Conservation (phyloP, 2,329 filamentous ascomycete species). For the Monilinia polystroma region DNA sequence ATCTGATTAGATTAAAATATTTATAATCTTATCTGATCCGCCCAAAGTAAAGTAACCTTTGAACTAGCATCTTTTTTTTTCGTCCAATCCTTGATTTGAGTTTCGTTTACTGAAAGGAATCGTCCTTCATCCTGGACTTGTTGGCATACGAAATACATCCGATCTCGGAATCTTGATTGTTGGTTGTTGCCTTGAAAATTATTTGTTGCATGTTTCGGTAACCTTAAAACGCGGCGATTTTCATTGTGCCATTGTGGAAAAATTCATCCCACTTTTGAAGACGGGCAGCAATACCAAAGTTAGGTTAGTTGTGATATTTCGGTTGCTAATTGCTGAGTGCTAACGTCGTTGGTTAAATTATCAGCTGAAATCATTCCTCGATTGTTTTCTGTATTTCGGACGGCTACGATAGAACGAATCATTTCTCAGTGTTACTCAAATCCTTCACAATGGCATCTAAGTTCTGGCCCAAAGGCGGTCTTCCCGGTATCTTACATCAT, state of each 20-base stretch:
- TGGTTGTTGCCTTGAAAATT: not conserved
- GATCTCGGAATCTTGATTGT: not conserved
- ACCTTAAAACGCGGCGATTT: not conserved
- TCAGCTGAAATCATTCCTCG: not conserved
- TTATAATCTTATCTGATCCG: conserved; percentile 20
- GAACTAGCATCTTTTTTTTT: no score
- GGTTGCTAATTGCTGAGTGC: not conserved
- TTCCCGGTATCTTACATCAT: conserved; percentile 40
- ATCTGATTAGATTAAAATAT: conserved; percentile 18
- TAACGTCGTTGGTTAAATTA: no score
- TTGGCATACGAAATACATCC: not conserved
- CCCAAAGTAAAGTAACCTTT: not conserved
- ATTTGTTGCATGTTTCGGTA: not conserved
- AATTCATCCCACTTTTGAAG: conserved; percentile 17
- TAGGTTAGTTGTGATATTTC: not conserved
- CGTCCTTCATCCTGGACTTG: not conserved
- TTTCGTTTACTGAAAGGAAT: not conserved
- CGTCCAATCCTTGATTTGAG: conserved; percentile 3
- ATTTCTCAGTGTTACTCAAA: conserved; percentile 5
- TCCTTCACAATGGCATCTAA: conserved; percentile 46
- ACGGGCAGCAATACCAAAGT: not conserved
- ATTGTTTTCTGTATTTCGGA: not conserved
- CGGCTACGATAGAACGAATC: not conserved
- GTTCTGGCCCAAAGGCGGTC: conserved; percentile 42
- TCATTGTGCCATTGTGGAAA: not conserved